A percentile compares a stretch with the other conserved stretches of the same genome.
Conservation (phyloP, 805 yeast species). For the Kluyveromyces siamensis region DNA sequence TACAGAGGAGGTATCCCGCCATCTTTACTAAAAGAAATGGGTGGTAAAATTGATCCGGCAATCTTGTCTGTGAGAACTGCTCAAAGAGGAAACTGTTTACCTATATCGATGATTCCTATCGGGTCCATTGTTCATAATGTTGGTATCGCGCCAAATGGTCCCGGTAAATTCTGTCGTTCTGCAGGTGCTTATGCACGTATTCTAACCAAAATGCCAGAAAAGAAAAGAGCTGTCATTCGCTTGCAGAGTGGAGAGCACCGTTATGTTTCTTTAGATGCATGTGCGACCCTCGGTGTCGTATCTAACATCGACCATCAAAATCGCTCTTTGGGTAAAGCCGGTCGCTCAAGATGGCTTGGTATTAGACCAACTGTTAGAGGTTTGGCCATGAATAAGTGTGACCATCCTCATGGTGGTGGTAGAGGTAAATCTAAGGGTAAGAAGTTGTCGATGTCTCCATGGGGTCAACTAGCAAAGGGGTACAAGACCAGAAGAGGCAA, state of each 20-base stretch:
- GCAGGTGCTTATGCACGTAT: conserved; percentile 94
- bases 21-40: conserved; percentile 70
- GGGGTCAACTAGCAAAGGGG: conserved; percentile 92
- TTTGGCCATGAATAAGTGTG: conserved; percentile 94
- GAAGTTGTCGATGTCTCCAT: conserved; percentile 86
- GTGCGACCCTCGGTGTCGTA: conserved; percentile 90
- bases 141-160: conserved; percentile 67
- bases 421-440: conserved; percentile 98
- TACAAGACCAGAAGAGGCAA: conserved; percentile 91
- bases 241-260: conserved; percentile 92
- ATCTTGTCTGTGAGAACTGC: conserved; percentile 77
- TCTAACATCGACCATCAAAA: conserved; percentile 91
- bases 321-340: conserved; percentile 90
- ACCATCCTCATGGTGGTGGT: conserved; percentile 99
- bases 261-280: conserved; percentile 73
- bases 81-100: conserved; percentile 91
- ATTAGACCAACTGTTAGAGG: conserved; percentile 95
- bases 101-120: conserved; percentile 85
- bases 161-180: conserved; percentile 82
- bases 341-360: conserved; percentile 86
- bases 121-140: conserved; percentile 86
- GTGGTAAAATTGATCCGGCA: conserved; percentile 88
- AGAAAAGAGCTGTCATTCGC: conserved; percentile 64
- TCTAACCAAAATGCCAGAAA: conserved; percentile 65
- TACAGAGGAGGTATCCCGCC: conserved; percentile 83